Conservation (phyloP, 768 basidiomycete species). For the Clavulina sp. region DNA sequence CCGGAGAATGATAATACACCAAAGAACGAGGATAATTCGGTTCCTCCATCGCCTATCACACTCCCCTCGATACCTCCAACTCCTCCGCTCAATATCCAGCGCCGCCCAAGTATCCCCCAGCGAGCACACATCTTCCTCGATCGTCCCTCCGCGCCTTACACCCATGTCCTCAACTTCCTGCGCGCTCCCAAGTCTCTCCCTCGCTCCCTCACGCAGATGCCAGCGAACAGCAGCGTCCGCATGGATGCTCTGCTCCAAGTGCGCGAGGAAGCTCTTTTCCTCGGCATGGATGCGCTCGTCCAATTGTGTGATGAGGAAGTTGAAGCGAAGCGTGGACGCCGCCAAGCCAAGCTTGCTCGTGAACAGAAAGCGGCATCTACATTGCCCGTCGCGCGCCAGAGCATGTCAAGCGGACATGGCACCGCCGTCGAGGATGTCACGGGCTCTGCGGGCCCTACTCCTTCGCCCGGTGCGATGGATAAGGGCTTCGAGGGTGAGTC, state of each 20-base stretch:
- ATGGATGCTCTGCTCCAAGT: conserved; percentile 56
- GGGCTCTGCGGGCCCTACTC: too few species aligned
- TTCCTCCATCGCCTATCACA: conserved; percentile 13
- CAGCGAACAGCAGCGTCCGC: conserved; percentile 17
- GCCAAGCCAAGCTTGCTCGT: too few species aligned
- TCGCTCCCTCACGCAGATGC: conserved; percentile 32
- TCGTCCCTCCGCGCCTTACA: conserved; percentile 62
- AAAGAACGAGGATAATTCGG: too few species aligned
- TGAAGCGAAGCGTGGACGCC: too few species aligned
- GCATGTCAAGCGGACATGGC: too few species aligned
- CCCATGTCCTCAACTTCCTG: conserved; percentile 53
- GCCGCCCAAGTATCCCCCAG: conserved; percentile 26
- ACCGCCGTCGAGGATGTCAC: too few species aligned
- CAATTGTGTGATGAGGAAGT: conserved; percentile 54
- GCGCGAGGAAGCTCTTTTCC: conserved; percentile 60
- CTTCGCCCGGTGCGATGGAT: too few species aligned
- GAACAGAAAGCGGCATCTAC: too few species aligned
- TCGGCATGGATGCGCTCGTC: conserved; percentile 48
- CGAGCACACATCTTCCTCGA: conserved; percentile 59
- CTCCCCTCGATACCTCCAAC: conserved; percentile 19
- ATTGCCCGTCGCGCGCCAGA: too few species aligned
- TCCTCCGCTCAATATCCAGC: conserved; percentile 21
- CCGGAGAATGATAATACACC: too few species aligned
- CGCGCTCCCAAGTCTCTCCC: conserved; percentile 38
- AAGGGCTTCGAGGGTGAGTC: too few species aligned